Evolutionary conservation across 305 asterid genomes (phyloP), one percentile per base, ranked within the genome.

Genomic region (Ajuga reptans): DNA sequence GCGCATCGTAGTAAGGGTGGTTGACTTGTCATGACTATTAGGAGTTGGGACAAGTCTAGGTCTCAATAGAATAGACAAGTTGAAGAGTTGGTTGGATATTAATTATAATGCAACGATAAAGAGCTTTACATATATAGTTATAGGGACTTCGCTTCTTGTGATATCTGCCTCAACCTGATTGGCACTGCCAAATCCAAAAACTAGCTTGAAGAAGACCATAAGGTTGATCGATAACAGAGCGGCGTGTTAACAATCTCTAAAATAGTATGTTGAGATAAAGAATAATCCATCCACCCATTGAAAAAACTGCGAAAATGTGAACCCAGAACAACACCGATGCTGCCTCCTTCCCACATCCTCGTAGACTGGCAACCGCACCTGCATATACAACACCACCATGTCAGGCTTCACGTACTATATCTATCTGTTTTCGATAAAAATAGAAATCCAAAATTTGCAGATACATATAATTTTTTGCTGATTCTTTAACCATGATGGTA

Each of bases 261-360:
- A 94, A 94, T 55, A 94, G 88, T 59, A 94, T 79, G 82, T 85
- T 87, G 74, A 94, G 80, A 75, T 91, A 94, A 61, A 94, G 89
- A 78, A 91, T 80, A 39, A 94, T 87, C 99, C 99, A 94, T 49
- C 95, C 99, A 5, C 96, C 93, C 98, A 94, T 94, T 14, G 99
- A 91, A 82, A 94, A 73, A 62, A 91, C 53, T 16, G 99, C 97
- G 72, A 94, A 91, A 14, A 91, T 84, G 77, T 94, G 98, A 82
- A 94, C 99, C 99, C 99, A 94, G 78, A 94, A 94, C 66, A 94
- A 83, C 55, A 94, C 85, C 0, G 96, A 83, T 9, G 99, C 99
- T 5, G 99, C 90, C 75, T 91, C 98, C 79, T 81, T 82, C 54
- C 99, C 98, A 63, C 99, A 94, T 42, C 99, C 99, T 78, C 99